Conservation (phyloP, 2,329 filamentous ascomycete species). For the Colletotrichum karsti region DNA sequence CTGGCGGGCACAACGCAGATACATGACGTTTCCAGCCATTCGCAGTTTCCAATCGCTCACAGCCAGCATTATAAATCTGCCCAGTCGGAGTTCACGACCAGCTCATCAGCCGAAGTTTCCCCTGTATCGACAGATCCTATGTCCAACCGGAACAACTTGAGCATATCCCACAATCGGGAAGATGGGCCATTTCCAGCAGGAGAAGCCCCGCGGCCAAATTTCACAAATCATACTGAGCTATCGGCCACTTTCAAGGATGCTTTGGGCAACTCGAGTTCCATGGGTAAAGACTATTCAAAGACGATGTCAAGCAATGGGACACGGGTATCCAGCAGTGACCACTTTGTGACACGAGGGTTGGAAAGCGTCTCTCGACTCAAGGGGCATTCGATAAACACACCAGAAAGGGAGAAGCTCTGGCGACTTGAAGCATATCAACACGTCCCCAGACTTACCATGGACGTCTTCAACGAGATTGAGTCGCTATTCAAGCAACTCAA, state of each 20-base stretch:
- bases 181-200: background rate
- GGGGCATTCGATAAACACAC: background rate
- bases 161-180: too few relatives aligned
- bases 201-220: background rate
- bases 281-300: background rate
- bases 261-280: background rate
- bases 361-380: background rate
- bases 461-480: rapidly evolving
- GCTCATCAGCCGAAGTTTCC: background rate
- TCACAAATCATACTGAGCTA: background rate
- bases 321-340: background rate
- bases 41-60: too few relatives aligned
- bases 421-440: background rate
- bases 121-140: background rate
- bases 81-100: too few relatives aligned
- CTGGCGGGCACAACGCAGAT: background rate
- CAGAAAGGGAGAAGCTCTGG: background rate
- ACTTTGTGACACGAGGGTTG: background rate
- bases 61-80: too few relatives aligned
- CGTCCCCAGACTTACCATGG: background rate
- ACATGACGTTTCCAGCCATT: background rate
- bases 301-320: too few relatives aligned
- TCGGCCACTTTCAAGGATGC: background rate
- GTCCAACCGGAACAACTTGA: too few relatives aligned
- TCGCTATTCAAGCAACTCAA: background rate